Evolutionary conservation across 2,329 filamentous ascomycete genomes (phyloP).

Genomic region (Dendryphion nanum): DNA sequence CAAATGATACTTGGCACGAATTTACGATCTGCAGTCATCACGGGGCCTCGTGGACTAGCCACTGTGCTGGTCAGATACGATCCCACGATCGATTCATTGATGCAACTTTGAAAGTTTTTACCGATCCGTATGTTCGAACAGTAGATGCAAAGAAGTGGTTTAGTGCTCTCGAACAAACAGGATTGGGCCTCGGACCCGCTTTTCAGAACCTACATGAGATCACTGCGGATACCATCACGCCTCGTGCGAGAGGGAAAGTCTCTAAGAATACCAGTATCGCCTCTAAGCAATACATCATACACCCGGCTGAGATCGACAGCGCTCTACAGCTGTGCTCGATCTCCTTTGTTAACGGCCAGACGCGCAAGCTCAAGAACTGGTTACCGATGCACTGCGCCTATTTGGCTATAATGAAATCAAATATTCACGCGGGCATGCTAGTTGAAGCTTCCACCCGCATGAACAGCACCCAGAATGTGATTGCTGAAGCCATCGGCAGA

Average conservation of each 20-base stretch:
- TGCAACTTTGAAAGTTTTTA: too few relatives aligned
- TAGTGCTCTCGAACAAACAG: background rate
- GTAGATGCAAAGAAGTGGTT: background rate
- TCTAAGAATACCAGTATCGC: background rate
- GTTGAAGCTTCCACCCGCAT: background rate
- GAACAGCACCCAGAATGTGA: background rate
- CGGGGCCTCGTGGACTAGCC: too few relatives aligned
- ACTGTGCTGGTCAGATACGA: too few relatives aligned
- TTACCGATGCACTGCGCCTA: background rate
- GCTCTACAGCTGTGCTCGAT: background rate
- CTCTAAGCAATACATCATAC: background rate
- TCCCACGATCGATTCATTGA: too few relatives aligned
- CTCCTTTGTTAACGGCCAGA: background rate
- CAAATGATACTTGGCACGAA: background rate
- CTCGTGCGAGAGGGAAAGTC: background rate
- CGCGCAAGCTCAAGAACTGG: background rate
- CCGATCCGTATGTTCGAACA: background rate
- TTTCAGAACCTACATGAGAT: background rate
- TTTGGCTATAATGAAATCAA: background rate
- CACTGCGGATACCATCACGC: background rate
- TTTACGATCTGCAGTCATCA: background rate
- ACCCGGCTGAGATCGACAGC: background rate
- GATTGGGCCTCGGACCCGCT: background rate
- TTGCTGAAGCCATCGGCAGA: background rate
- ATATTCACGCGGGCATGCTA: too few relatives aligned